phyloP scores from a whole-genome alignment of 2,329 filamentous ascomycete genomes.

The Calonectria montana region DNA sequence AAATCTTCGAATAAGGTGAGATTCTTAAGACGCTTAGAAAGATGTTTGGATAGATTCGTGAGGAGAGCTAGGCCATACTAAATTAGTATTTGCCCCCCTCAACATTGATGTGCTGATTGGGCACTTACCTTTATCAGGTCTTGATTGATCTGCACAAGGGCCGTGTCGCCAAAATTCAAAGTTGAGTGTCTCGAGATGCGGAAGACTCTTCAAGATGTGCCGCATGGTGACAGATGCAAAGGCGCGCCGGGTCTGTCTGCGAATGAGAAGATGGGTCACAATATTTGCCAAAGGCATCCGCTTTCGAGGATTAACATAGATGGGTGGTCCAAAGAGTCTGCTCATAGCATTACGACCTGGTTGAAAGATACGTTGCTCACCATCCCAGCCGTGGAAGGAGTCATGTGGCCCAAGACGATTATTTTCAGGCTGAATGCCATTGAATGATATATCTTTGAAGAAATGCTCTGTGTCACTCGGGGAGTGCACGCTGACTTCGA shows the following conservation, averaged over 20 bases:
- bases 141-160: too few species aligned
- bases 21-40: neutral
- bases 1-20: neutral
- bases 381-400: neutral
- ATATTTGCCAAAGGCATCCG: neutral
- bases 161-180: neutral
- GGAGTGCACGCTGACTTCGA: neutral
- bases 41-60: neutral
- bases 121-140: neutral
- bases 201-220: neutral
- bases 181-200: neutral
- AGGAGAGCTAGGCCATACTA: neutral
- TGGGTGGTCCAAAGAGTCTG: neutral
- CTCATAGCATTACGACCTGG: neutral
- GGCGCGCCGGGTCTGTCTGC: neutral
- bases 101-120: too few species aligned
- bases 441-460: neutral
- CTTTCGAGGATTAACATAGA: neutral
- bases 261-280: neutral
- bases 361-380: neutral
- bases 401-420: neutral
- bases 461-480: neutral
- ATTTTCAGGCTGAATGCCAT: neutral
- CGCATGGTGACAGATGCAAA: neutral
- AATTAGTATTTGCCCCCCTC: neutral